Base-by-base conservation (phyloP, 768 basidiomycete genomes). In the Infundibulicybe gibba region DNA sequence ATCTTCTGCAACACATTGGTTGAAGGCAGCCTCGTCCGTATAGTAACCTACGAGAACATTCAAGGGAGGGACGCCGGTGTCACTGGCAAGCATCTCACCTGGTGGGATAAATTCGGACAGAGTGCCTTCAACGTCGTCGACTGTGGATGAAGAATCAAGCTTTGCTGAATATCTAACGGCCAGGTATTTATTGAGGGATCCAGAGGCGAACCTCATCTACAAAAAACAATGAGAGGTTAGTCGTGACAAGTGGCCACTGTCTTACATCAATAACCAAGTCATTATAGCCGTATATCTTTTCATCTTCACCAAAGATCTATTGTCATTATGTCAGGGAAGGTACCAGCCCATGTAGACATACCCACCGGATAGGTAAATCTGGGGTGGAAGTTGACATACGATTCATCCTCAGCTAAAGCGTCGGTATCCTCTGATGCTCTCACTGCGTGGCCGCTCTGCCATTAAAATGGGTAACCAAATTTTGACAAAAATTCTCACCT, bases 201-300 rank as follows among this genome's bases (percentile, higher is more conserved):
- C 94, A 1, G 94, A 97, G 1, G 95, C 77, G 65, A 97, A 86
- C 48, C 80, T 77, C 43, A 94, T 69, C 93, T 97, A 58, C 2
- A 38, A 13, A 21, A 13, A 49, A 21, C 15, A 17, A 32, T 43
- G 43, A 41, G 21, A 5, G 25, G 19, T 35, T 14, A 32, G 17
- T 33, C 16, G 15, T 3, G 34, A 20, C 12, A 40, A 17, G 32
- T 17, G 16, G 32, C 11, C 37, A 21, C 9, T 19, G 41, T 66
- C 83, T 51, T 60, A 97, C 94, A 61, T 95, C 82, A 55, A 98
- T 85, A 20, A 76, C 62, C 31, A 99, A 75, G 58, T 85, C 85
- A 51, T 82, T 77, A 67, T 97, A 98, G 2, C 95, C 95, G 62
- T 95, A 97, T 47, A 98, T 86, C 69, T 85, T 94, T 69, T 99